These are phyloP conservation scores for Pneumocystis wakefieldiae DNA, from an alignment of 1,139 yeast genomes.

Conservation along the genomic window DNA sequence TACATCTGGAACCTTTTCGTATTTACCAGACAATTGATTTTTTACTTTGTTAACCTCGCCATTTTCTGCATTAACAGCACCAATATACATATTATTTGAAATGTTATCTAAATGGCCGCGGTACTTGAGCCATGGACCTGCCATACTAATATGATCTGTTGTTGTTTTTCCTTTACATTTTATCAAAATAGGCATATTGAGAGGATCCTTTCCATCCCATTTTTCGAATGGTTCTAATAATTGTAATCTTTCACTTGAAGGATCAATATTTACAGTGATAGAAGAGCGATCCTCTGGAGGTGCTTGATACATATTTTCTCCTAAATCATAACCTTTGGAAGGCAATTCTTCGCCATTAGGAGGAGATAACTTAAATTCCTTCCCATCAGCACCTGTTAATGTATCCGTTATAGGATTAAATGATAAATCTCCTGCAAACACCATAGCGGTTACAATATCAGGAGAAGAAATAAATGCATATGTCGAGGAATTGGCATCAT, in stretches of 20 bases:
- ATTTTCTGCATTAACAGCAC: slow-evolving; percentile 95
- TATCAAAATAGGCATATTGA: slow-evolving; percentile 79
- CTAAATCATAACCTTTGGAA: slow-evolving; percentile 78
- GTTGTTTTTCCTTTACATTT: slow-evolving; percentile 97
- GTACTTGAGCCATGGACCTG: slow-evolving; percentile 99
- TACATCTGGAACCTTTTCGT: slow-evolving; percentile 91
- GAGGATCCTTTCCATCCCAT: slow-evolving; percentile 95
- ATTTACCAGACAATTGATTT: slow-evolving; percentile 84
- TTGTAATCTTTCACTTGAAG: slow-evolving; percentile 81
- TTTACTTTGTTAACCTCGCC: slow-evolving; percentile 84
- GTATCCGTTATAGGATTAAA: slow-evolving; percentile 96
- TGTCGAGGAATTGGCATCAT: slow-evolving; percentile 97
- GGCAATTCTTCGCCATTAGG: slow-evolving; percentile 94
- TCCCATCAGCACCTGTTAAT: slow-evolving; percentile 85
- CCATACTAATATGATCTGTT: slow-evolving; percentile 98
- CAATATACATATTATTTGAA: slow-evolving; percentile 98
- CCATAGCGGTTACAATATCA: slow-evolving; percentile 91
- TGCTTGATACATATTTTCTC: slow-evolving; percentile 94
- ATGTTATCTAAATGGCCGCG: slow-evolving; percentile 99
- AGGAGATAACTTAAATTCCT: slow-evolving; percentile 81
- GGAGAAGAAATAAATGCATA: slow-evolving; percentile 98
- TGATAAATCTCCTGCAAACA: slow-evolving; percentile 93
- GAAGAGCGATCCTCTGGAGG: slow-evolving; percentile 79
- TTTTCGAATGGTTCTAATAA: slow-evolving; percentile 76
- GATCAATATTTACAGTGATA: slow-evolving; percentile 63